Evolutionary conservation across 306 rosid species (phyloP).

Genomic region (Malus fusca): DNA sequence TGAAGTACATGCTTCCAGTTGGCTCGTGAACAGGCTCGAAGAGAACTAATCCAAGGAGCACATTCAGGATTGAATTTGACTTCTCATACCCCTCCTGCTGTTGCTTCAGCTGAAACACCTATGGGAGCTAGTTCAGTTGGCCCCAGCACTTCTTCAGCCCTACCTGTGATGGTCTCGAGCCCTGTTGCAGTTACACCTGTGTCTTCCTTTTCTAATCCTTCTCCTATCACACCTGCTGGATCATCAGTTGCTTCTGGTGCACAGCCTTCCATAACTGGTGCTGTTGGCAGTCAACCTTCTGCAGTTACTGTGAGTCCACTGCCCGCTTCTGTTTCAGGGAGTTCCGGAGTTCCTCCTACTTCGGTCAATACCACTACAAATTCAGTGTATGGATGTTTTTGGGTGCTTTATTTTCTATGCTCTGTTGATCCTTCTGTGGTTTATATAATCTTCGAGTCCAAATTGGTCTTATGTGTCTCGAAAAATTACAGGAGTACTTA

Average conservation of each 20-base stretch:
- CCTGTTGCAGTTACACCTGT: constrained; percentile 75
- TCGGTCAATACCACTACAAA: constrained; percentile 34
- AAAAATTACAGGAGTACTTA: constrained; percentile 32
- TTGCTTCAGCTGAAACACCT: constrained; percentile 38
- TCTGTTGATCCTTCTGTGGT: constrained; percentile 4
- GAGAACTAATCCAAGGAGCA: constrained; percentile 45
- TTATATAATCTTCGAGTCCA: constrained; percentile 13
- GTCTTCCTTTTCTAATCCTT: constrained; percentile 51
- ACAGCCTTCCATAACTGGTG: constrained; percentile 31
- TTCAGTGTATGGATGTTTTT: constrained; percentile 44
- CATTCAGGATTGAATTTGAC: constrained; percentile 43
- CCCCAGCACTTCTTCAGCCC: constrained; percentile 33
- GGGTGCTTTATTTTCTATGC: constrained; percentile 2
- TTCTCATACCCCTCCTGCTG: constrained; percentile 34
- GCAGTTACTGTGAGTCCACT: constrained; percentile 29
- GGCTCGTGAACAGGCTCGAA: constrained; percentile 93
- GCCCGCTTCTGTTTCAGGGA: constrained; percentile 39
- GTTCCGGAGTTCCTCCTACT: constrained; percentile 45
- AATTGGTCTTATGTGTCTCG: constrained; percentile 4
- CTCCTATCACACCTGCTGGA: constrained; percentile 42
- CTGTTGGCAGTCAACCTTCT: constrained; percentile 44
- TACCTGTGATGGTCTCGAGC: constrained; percentile 52
- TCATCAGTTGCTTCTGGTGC: constrained; percentile 33
- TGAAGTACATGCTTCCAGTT: constrained; percentile 43
- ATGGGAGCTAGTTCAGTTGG: constrained; percentile 32